A percentile compares a stretch with the other conserved stretches of the same genome.
Evolutionary conservation across 73 alveolate genomes (phyloP).

Genomic region (Paramecium octaurelia): DNA sequence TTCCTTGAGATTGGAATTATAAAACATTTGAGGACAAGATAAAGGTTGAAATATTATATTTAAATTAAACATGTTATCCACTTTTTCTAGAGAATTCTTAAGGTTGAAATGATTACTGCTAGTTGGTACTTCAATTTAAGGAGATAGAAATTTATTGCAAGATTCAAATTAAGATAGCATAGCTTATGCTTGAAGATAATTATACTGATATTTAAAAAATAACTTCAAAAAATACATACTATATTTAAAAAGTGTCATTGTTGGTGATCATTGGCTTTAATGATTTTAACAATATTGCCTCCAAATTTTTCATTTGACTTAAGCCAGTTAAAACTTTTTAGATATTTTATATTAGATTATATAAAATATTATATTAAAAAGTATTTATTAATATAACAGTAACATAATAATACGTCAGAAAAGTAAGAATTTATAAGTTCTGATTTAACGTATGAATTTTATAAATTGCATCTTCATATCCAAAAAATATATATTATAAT

Average conservation of each 20-base stretch:
- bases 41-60: neutral
- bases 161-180: neutral
- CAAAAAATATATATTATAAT: neutral
- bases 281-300: neutral
- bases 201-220: neutral
- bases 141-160: neutral
- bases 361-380: neutral
- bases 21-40: neutral
- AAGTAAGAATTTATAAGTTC: neutral
- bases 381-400: neutral
- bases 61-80: neutral
- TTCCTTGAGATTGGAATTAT: neutral
- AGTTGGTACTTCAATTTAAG: neutral
- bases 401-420: neutral
- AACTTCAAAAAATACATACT: neutral
- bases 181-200: neutral
- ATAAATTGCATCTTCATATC: neutral
- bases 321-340: neutral
- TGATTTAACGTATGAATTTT: neutral
- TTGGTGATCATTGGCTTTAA: neutral
- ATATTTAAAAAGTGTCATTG: neutral
- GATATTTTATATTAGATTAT: neutral
- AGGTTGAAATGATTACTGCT: neutral
- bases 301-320: neutral
- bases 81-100: neutral